Percentiles rank a stretch among this genome's conserved stretches.
phyloP scores from a whole-genome alignment of 805 yeast genomes.

The Debaryomyces maramus region DNA sequence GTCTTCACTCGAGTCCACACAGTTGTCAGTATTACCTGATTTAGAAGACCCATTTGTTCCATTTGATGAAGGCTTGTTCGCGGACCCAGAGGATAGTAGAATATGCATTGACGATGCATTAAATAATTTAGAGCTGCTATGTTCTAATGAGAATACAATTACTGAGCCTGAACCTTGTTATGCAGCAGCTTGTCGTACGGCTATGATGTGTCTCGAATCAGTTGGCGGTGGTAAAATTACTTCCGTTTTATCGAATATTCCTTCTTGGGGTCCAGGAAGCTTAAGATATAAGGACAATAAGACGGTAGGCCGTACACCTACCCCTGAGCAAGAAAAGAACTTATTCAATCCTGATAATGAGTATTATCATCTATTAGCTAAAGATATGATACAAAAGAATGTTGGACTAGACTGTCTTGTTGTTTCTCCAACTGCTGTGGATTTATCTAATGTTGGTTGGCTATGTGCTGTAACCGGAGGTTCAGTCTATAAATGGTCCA shows the following conservation, averaged over 20 bases:
- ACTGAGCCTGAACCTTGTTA: constrained; percentile 63
- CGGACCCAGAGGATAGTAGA: constrained; percentile 68
- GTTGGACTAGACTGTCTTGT: constrained; percentile 79
- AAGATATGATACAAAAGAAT: constrained; percentile 53
- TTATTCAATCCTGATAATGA: constrained; percentile 59
- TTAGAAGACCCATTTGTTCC: constrained; percentile 83
- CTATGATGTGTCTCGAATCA: constrained; percentile 56
- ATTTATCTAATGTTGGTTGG: constrained; percentile 70
- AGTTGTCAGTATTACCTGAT: constrained; percentile 64
- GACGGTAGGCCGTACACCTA: constrained; percentile 40
- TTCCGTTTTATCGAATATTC: constrained; percentile 64
- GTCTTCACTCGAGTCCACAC: constrained; percentile 54
- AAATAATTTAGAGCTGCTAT: constrained; percentile 52
- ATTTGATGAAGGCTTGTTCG: constrained; percentile 72
- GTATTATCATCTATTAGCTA: constrained; percentile 60
- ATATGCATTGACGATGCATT: constrained; percentile 67
- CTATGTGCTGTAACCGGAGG: constrained; percentile 77
- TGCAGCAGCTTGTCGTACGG: constrained; percentile 77
- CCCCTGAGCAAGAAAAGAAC: constrained; percentile 47
- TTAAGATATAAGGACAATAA: constrained; percentile 46
- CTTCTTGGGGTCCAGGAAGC: constrained; percentile 80
- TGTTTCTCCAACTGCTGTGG: constrained; percentile 63
- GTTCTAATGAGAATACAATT: constrained; percentile 35
- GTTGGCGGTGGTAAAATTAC: constrained; percentile 86
- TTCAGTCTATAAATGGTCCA: constrained; percentile 57